Base-by-base conservation (phyloP, 257 asterid genomes). In the Capsicum rhomboideum region DNA sequence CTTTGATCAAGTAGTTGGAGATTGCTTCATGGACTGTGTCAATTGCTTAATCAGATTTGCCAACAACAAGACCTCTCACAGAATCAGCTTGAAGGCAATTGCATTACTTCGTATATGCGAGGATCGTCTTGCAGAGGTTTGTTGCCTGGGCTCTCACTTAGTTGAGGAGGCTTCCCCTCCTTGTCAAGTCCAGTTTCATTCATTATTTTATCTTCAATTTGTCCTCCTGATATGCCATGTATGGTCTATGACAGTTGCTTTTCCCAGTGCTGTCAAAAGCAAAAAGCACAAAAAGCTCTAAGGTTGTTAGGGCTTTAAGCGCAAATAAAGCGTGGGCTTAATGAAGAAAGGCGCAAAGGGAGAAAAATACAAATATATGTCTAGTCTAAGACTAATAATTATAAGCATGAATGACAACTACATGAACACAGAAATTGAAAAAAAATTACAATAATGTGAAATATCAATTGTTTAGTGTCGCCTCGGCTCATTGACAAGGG, bases 41-140 rank as follows among this genome's bases (percentile, higher is more conserved):
- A 95, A 97, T 92, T 97, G 99, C 92, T 93, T 97, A 85, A 97
- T 97, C 88, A 97, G 98, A 78, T 97, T 97, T 93, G 99, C 99
- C 79, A 97, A 93, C 88, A 94, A 93, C 88, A 95, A 94, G 89
- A 91, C 91, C 86, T 93, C 98, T 87, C 97, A 87, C 82, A 92
- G 98, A 49, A 95, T 97, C 88, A 97, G 99, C 89, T 93, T 97
- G 92, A 97, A 97, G 90, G 99, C 99, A 84, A 97, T 97, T 89
- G 99, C 99, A 81, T 96, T 97, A 74, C 98, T 97, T 74, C 99
- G 99, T 74, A 95, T 97, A 86, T 97, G 99, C n/a, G 99, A 97
- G 92, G 98, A 97, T 88, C 99, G 99, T 79, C 99, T 97, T 88
- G 98, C 99, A 11, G 99, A 97, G 99, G 99, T 96, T 85, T 83